These are phyloP conservation scores for Perkinsus olseni DNA, from an alignment of 169 alveolate species.

Conservation along the genomic window DNA sequence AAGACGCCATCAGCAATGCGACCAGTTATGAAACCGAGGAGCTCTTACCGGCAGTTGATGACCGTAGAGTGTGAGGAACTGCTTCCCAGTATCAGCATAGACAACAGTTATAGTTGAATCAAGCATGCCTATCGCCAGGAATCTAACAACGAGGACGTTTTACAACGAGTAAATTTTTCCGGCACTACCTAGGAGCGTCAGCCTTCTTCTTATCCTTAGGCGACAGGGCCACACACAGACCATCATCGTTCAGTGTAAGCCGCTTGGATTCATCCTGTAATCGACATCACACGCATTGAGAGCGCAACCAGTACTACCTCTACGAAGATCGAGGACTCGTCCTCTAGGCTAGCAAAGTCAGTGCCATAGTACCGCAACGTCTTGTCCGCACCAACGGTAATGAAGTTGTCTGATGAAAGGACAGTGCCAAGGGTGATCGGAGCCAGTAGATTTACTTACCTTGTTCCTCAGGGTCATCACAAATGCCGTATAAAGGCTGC, in stretches of 20 bases:
- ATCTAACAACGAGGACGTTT: slow-evolving; percentile 1
- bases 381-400: background rate
- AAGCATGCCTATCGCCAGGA: slow-evolving; percentile 54
- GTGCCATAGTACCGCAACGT: background rate
- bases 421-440: too few relatives aligned
- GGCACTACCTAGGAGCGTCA: background rate
- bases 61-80: slow-evolving; percentile 67
- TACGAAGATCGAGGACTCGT: background rate
- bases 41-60: slow-evolving; percentile 72
- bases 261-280: background rate
- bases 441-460: background rate
- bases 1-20: too few relatives aligned
- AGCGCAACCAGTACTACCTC: background rate
- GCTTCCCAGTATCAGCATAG: slow-evolving; percentile 60
- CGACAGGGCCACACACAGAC: background rate
- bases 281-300: too few relatives aligned
- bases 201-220: background rate
- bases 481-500: background rate
- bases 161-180: background rate
- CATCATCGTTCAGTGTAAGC: background rate
- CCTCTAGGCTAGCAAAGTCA: background rate
- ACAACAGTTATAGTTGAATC: slow-evolving; percentile 59
- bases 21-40: slow-evolving; percentile 60
- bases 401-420: background rate
- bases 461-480: background rate